Evolutionary conservation across 495 filamentous ascomycete genomes (phyloP), one percentile per base, ranked within the genome.

Genomic region (Penicillium parvum): DNA sequence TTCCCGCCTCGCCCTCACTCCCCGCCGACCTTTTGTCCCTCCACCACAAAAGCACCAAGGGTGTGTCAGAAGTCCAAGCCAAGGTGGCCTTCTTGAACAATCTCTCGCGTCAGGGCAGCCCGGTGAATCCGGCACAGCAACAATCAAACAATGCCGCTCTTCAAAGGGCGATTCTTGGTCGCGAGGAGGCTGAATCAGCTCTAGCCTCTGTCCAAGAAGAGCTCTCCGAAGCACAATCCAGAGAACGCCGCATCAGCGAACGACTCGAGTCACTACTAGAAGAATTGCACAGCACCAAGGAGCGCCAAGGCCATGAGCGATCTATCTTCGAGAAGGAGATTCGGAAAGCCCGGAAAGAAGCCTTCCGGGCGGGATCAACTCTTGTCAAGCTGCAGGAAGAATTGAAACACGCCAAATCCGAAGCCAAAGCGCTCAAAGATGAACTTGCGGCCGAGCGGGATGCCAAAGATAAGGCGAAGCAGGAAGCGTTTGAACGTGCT

Each of bases 51-150:
- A 57, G 40, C 37, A 67, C 67, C 33, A 68, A 58, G 25, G 68
- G 72, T 12, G 60, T 60, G 38, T 85, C 86, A 17, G 88, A 94
- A 57, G 86, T 95, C 1, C 85, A 90, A 55, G 82, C 86, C 20
- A 92, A 91, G 63, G 88, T 95, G 52, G 83, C 81, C 18, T 87
- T 83, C 47, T 84, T 95, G 55, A 90, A 95, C 66, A 78, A 73
- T 35, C 66, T 95, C 25, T 70, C 75, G 35, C 71, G 77, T 55
- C 74, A 78, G 65, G 76, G 77, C 41, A 67, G 78, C 73, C 53
- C 78, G 69, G 73, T 74, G 63, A n/a, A n/a, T n/a, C 66, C 74
- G 55, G 75, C 71, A 20, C 47, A 32, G 34, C 65, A 3, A 49
- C 62, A 4, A 46, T n/a, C 50, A 37, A 76, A 76, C 45, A 78